These are phyloP conservation scores for Meripilus lineatus DNA, from an alignment of 1,284 basidiomycete genomes.

Conservation along the genomic window DNA sequence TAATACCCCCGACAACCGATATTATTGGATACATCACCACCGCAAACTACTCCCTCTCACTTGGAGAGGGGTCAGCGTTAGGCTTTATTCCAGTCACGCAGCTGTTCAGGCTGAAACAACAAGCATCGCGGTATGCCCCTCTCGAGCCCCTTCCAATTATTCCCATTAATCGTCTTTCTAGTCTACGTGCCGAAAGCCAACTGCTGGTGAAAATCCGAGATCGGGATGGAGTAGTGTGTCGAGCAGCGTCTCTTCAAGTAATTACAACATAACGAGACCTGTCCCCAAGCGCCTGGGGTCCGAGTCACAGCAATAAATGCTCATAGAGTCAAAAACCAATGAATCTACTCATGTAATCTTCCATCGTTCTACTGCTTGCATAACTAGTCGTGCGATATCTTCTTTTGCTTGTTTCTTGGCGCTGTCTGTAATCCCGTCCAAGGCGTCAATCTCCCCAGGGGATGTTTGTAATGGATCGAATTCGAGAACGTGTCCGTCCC, in stretches of 20 bases:
- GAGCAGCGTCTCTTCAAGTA: conserved; percentile 30
- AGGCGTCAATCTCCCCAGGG: conserved; percentile 59
- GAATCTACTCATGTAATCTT: conserved; percentile 34
- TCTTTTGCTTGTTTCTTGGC: conserved; percentile 75
- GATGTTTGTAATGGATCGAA: conserved; percentile 73
- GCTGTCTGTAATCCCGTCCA: conserved; percentile 72
- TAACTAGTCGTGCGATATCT: conserved; percentile 66
- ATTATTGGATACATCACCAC: conserved; percentile 80
- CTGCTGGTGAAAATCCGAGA: conserved; percentile 39
- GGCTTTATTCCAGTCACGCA: conserved; percentile 59
- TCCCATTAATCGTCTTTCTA: conserved; percentile 7
- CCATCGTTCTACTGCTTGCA: conserved; percentile 71
- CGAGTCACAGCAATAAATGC: too few relatives aligned
- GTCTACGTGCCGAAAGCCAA: conserved; percentile 17
- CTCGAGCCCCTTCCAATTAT: conserved; percentile 2
- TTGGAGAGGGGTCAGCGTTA: conserved; percentile 71
- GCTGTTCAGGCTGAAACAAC: conserved; percentile 48
- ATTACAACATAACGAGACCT: too few relatives aligned
- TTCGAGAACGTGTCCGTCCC: conserved; percentile 71
- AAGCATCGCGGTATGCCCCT: conserved; percentile 41
- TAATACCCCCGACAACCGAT: conserved; percentile 30
- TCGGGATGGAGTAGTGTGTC: conserved; percentile 33
- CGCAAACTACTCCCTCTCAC: conserved; percentile 73
- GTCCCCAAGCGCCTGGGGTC: too few relatives aligned
- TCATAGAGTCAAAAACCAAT: background rate